Evolutionary conservation across 352 stramenopile genomes (phyloP), one percentile per base, ranked within the genome.

Genomic region (Phytophthora brassicae): DNA sequence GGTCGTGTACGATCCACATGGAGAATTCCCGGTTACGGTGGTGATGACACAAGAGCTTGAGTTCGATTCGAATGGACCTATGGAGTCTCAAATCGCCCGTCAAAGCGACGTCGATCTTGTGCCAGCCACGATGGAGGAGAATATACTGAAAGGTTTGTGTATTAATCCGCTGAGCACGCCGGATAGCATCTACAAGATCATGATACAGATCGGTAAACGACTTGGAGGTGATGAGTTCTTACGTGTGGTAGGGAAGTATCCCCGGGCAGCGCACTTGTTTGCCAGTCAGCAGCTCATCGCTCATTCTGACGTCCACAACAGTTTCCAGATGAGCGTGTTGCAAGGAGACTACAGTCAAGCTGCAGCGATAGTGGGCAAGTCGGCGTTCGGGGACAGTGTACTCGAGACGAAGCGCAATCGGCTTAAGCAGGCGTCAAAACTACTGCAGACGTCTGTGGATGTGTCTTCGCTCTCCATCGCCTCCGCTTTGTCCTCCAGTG

Each of bases 371-470:
- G 66, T 82, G 5, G 74, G 81, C 9, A 82, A 79, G 33, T 17
- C 77, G 3, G 78, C 81, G 17, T 83, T 84, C 22, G 70, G 70
- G 4, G 78, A 86, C 22, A 70, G 73, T 22, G 44, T 76, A 4
- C 75, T 81, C 9, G 65, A 73, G 1, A 77, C 66, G 23, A 76
- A 77, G 29, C 59, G 68, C 52, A 52, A 59, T 48, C 74, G 76
- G 1, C 29, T 88, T 7, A 65, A 77, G 16, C 66, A 81, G 55
- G 79, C 68, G 49, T 49, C 59, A 2, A 69, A 60, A 19, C 57
- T 85, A 5, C 53, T 86, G 0, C 57, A 68, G 51, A 61, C 42
- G 3, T 68, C 55, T 4, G 17, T 72, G 7, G 51, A 57, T 26
- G 47, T 22, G 1, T 51, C 55, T 6, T 49, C 60, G 6, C 64